Percentiles rank a stretch among this genome's conserved stretches.
phyloP scores from a whole-genome alignment of 257 asterid species.

The Gentiana dahurica region DNA sequence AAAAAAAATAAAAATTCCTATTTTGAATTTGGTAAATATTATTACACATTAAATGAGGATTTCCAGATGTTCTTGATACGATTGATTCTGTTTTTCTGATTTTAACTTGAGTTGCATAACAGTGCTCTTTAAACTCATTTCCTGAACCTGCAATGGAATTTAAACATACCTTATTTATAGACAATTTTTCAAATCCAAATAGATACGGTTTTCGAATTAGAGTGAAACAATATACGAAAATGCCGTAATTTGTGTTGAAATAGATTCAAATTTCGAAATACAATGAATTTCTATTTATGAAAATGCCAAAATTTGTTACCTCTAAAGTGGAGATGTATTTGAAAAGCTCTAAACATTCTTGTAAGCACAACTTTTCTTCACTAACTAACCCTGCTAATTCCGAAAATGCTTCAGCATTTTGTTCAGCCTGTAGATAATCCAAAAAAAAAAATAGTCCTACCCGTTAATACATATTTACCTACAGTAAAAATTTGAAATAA shows the following conservation, averaged over 20 bases:
- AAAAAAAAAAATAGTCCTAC: neutral
- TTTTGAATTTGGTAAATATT: too few species aligned
- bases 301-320: constrained; percentile 22
- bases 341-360: constrained; percentile 76
- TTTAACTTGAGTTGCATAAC: constrained; percentile 40
- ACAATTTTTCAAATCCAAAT: neutral
- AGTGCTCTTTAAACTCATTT: constrained; percentile 56
- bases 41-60: neutral
- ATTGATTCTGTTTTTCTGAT: constrained; percentile 14
- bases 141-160: constrained; percentile 36
- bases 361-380: constrained; percentile 61
- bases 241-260: too few species aligned
- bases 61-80: neutral
- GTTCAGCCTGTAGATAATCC: constrained; percentile 25
- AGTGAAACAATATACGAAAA: too few species aligned
- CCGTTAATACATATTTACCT: neutral
- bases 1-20: too few species aligned
- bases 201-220: too few species aligned
- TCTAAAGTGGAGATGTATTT: constrained; percentile 38
- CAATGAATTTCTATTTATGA: too few species aligned
- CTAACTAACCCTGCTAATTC: constrained; percentile 52
- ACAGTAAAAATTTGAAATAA: neutral
- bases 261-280: too few species aligned
- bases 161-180: neutral
- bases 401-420: constrained; percentile 22